A percentile compares a stretch with the other conserved stretches of the same genome.
These are phyloP conservation scores for Termitomyces titanicus DNA, from an alignment of 768 basidiomycete species.

Conservation along the genomic window DNA sequence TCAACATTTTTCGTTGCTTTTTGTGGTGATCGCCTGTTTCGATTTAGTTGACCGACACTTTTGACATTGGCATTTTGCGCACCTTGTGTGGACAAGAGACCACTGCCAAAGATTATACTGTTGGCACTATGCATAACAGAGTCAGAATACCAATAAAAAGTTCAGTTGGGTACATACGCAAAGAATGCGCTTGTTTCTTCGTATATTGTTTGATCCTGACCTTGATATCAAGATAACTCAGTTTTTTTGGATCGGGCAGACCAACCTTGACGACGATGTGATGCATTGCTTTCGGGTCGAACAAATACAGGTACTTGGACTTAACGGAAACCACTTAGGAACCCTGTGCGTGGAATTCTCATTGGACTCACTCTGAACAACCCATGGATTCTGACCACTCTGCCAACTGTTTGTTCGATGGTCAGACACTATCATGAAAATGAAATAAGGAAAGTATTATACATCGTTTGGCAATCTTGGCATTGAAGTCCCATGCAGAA, in stretches of 20 bases:
- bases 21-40: conserved; percentile 11
- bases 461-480: conserved; percentile 9
- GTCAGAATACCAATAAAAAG: neutral
- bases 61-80: neutral
- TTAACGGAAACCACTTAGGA: neutral
- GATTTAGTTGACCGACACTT: neutral
- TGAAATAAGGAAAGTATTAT: neutral
- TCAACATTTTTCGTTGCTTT: conserved; percentile 17
- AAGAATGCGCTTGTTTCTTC: conserved; percentile 13
- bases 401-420: neutral
- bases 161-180: conserved; percentile 1
- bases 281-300: conserved; percentile 14
- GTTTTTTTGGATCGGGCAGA: neutral
- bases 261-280: conserved; percentile 13
- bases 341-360: too few relatives aligned
- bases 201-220: conserved; percentile 12
- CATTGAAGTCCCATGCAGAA: conserved; percentile 7
- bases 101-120: conserved; percentile 8
- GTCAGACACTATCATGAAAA: neutral
- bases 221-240: neutral
- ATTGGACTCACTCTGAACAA: conserved; percentile 6
- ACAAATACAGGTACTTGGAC: conserved; percentile 8
- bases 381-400: conserved; percentile 5
- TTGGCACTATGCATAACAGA: neutral
- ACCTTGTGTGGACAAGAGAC: conserved; percentile 14